A percentile compares a stretch with the other conserved stretches of the same genome.
These are phyloP conservation scores for Debaryomyces castellii DNA, from an alignment of 805 yeast species.

Conservation along the genomic window DNA sequence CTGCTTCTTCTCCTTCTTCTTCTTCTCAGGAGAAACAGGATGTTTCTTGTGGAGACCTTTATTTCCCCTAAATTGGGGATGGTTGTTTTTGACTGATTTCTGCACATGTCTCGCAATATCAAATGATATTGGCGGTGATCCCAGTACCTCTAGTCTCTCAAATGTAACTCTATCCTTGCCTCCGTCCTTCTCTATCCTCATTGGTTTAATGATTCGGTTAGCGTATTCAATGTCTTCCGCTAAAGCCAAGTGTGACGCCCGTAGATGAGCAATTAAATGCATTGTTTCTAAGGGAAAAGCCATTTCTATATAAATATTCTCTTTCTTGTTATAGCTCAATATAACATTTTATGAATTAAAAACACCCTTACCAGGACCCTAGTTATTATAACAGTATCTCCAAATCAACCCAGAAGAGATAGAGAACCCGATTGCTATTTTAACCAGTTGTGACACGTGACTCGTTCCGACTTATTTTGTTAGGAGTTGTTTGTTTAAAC, in stretches of 20 bases:
- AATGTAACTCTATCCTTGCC: conserved; percentile 2
- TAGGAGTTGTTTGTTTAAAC: neutral
- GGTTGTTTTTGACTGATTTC: conserved; percentile 8
- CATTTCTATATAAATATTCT: conserved; percentile 17
- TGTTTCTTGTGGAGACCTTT: neutral
- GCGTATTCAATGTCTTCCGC: conserved; percentile 23
- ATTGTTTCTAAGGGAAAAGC: conserved; percentile 36
- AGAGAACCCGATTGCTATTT: neutral
- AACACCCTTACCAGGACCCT: neutral
- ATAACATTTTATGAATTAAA: neutral
- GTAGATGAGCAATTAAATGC: conserved; percentile 27
- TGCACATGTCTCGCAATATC: conserved; percentile 21
- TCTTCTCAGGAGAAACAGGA: neutral
- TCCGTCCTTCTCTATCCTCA: conserved; percentile 2
- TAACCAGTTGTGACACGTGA: neutral
- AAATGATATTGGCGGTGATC: conserved; percentile 34
- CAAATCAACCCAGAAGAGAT: neutral
- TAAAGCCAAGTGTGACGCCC: conserved; percentile 24
- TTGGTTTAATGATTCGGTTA: conserved; percentile 19
- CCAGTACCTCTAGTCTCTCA: conserved; percentile 10
- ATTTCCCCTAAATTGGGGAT: neutral
- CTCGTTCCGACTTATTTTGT: neutral
- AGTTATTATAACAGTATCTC: neutral
- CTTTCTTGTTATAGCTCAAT: neutral
- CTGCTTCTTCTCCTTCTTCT: neutral